phyloP scores from a whole-genome alignment of 2,329 filamentous ascomycete species.

The Capronia americana region DNA sequence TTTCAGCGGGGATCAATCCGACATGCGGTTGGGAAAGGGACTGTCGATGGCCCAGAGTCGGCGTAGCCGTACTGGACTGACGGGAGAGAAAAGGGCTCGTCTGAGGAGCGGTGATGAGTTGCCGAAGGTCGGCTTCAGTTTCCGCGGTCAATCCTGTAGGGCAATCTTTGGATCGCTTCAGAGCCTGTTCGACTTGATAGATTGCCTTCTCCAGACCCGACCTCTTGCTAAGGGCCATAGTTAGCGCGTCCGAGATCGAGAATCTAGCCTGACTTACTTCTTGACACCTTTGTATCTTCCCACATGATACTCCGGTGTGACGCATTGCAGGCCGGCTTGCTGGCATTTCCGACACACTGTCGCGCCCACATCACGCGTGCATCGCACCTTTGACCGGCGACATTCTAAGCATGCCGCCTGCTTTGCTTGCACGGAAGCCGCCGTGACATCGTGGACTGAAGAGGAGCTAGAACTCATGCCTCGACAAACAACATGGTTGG shows the following conservation, averaged over 20 bases:
- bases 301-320: constrained; percentile 74
- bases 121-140: constrained; percentile 56
- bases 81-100: constrained; percentile 43
- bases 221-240: constrained; percentile 63
- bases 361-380: constrained; percentile 62
- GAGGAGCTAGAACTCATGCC: constrained; percentile 34
- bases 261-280: constrained; percentile 62
- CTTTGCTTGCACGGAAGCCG: constrained; percentile 30
- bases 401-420: constrained; percentile 62
- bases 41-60: constrained; percentile 1
- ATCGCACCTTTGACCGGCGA: constrained; percentile 71
- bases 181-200: constrained; percentile 74
- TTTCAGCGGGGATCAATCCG: constrained; percentile 14
- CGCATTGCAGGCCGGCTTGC: constrained; percentile 65
- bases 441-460: constrained; percentile 24
- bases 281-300: constrained; percentile 78
- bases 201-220: constrained; percentile 76
- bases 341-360: constrained; percentile 67
- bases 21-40: constrained; percentile 26
- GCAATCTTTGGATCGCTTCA: constrained; percentile 61
- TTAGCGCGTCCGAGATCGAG: constrained; percentile 25
- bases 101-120: constrained; percentile 58
- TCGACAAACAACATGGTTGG: constrained; percentile 23
- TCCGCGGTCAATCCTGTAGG: constrained; percentile 51
- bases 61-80: constrained; percentile 18